phyloP scores from a whole-genome alignment of 345 rosid genomes.

The Sisymbrium altissimum region DNA sequence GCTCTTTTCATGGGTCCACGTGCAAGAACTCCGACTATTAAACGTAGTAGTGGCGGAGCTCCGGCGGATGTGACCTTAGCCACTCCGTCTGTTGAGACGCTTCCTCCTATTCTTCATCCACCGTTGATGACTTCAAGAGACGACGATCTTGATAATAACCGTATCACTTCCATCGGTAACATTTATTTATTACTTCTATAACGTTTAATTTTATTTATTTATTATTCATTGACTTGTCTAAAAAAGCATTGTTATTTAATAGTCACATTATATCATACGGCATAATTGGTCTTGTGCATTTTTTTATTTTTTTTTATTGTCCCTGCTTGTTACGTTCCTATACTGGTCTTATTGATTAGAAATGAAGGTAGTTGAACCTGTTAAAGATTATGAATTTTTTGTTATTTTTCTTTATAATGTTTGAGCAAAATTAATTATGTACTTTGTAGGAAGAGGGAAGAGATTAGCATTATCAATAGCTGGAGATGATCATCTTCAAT shows the following conservation, averaged over 20 bases:
- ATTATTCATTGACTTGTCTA: slow-evolving; percentile 17
- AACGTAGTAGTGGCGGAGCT: slow-evolving; percentile 9
- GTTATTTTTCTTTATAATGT: neutral
- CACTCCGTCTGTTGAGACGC: slow-evolving; percentile 21
- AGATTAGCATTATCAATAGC: slow-evolving; percentile 43
- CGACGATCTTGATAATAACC: slow-evolving; percentile 14
- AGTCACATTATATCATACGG: slow-evolving; percentile 19
- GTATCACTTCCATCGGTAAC: slow-evolving; percentile 24
- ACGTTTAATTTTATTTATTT: neutral
- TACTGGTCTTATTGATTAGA: neutral
- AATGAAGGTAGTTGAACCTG: neutral
- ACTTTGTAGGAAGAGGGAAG: slow-evolving; percentile 58
- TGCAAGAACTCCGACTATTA: slow-evolving; percentile 46
- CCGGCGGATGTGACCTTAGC: neutral
- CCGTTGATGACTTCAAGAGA: slow-evolving; percentile 26
- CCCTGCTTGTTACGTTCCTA: slow-evolving; percentile 6
- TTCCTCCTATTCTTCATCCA: slow-evolving; percentile 57
- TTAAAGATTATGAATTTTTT: neutral
- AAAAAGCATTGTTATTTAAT: slow-evolving; percentile 1
- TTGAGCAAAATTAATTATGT: neutral
- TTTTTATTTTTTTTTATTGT: neutral
- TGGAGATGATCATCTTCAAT: slow-evolving; percentile 40
- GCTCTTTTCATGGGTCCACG: slow-evolving; percentile 91
- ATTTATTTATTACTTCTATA: neutral
- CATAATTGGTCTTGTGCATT: slow-evolving; percentile 1